A percentile compares a stretch with the other conserved stretches of the same genome.
phyloP scores from a whole-genome alignment of 495 filamentous ascomycete species.

The Xylaria curta region DNA sequence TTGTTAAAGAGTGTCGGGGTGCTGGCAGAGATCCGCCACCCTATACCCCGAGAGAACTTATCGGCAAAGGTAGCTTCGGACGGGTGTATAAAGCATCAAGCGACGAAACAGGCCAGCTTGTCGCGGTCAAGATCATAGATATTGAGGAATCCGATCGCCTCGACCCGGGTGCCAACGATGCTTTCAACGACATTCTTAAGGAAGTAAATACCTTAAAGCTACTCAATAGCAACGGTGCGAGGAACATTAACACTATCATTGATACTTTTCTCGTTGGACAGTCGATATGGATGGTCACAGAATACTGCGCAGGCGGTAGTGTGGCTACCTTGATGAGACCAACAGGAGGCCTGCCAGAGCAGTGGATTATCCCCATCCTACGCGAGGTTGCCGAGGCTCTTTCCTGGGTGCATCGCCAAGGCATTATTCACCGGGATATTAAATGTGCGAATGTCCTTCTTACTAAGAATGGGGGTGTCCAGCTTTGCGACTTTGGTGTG shows the following conservation, averaged over 20 bases:
- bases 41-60: constrained; percentile 71
- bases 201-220: constrained; percentile 76
- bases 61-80: constrained; percentile 83
- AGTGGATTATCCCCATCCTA: neutral
- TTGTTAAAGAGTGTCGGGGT: constrained; percentile 31
- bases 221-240: constrained; percentile 69
- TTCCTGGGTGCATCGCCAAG: constrained; percentile 66
- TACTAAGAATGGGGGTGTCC: constrained; percentile 73
- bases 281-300: constrained; percentile 79
- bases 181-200: constrained; percentile 70
- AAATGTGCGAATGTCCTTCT: constrained; percentile 82
- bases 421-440: constrained; percentile 81
- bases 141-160: constrained; percentile 72
- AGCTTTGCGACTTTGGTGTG: constrained; percentile 85
- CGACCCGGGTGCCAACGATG: constrained; percentile 65
- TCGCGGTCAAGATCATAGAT: constrained; percentile 82
- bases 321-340: constrained; percentile 65
- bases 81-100: constrained; percentile 67
- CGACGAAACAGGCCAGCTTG: constrained; percentile 43
- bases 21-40: constrained; percentile 33
- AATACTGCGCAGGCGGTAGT: constrained; percentile 82
- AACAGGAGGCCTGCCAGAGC: constrained; percentile 65
- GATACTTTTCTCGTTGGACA: constrained; percentile 48
- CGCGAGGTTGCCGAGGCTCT: neutral
- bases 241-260: constrained; percentile 77